These are phyloP conservation scores for Paramecium pentaurelia DNA, from an alignment of 73 alveolate species.

Conservation along the genomic window DNA sequence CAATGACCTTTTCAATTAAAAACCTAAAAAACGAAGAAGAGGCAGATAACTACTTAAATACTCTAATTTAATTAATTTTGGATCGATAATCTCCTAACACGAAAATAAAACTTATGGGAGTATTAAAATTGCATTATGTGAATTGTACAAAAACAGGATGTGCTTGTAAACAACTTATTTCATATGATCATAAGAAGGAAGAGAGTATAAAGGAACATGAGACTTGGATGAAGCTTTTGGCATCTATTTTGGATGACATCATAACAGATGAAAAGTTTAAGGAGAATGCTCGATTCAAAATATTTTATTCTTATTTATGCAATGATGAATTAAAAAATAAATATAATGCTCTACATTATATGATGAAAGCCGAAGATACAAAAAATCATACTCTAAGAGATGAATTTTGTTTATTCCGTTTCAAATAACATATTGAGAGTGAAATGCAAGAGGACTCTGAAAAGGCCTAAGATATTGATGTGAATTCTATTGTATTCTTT, in stretches of 20 bases:
- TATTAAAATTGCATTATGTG: conserved; percentile 44
- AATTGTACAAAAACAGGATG: conserved; percentile 26
- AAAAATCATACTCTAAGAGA: conserved; percentile 49
- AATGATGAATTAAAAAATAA: conserved; percentile 46
- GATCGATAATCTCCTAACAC: conserved; percentile 42
- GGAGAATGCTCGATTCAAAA: conserved; percentile 47
- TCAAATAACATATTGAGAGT: conserved; percentile 48
- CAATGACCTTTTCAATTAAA: conserved; percentile 10
- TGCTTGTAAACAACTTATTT: conserved; percentile 27
- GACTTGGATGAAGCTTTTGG: conserved; percentile 26
- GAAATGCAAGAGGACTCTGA: conserved; percentile 55
- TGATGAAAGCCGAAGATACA: conserved; percentile 59
- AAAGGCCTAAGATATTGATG: conserved; percentile 52
- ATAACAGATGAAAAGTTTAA: conserved; percentile 25
- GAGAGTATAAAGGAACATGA: not conserved
- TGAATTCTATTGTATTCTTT: conserved; percentile 42
- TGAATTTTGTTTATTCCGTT: conserved; percentile 51
- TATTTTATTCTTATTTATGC: conserved; percentile 44
- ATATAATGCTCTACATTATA: conserved; percentile 50
- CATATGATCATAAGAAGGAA: not conserved
- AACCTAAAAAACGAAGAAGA: conserved; percentile 45
- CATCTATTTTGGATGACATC: conserved; percentile 20
- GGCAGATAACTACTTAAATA: conserved; percentile 43
- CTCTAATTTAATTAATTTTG: conserved; percentile 2
- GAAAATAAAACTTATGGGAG: conserved; percentile 29